Evolutionary conservation across 164 flowering plant genomes (phyloP).

Genomic region (Magnolia officinalis): DNA sequence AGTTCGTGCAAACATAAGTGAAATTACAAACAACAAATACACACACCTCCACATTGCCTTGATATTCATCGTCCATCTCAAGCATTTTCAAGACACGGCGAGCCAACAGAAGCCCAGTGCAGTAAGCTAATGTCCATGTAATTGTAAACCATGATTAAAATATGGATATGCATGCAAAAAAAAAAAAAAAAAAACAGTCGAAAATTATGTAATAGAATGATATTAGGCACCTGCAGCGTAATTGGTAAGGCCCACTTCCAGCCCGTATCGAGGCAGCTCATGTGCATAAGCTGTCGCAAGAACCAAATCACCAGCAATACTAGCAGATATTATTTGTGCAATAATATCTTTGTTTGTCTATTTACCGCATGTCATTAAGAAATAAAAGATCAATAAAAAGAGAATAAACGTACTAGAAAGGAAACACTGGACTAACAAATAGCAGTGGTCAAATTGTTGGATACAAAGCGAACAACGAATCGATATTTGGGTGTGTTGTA

Average conservation of each 20-base stretch:
- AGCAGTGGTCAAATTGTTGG: slow-evolving; percentile 17
- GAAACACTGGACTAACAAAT: background rate
- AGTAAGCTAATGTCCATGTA: slow-evolving; percentile 25
- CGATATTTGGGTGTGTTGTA: slow-evolving; percentile 91
- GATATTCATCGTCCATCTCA: slow-evolving; percentile 40
- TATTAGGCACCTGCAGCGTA: slow-evolving; percentile 74
- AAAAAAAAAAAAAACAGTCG: background rate
- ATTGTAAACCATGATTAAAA: background rate
- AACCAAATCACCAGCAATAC: slow-evolving; percentile 80
- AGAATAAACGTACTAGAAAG: background rate
- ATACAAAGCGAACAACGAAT: slow-evolving; percentile 84
- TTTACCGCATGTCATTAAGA: slow-evolving; percentile 27
- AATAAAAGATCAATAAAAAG: background rate
- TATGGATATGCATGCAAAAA: background rate
- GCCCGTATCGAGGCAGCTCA: slow-evolving; percentile 83
- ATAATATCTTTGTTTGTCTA: slow-evolving; percentile 78
- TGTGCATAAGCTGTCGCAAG: slow-evolving; percentile 79
- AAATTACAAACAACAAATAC: background rate
- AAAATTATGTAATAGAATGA: background rate
- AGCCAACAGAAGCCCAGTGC: slow-evolving; percentile 47
- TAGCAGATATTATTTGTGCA: slow-evolving; percentile 77
- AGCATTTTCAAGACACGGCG: slow-evolving; percentile 44
- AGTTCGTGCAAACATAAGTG: too few species aligned
- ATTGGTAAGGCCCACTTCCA: slow-evolving; percentile 86
- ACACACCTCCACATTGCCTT: slow-evolving; percentile 43